Percentiles rank a stretch among this genome's conserved stretches.
These are phyloP conservation scores for Paramecium sonneborni DNA, from an alignment of 73 alveolate species.

Conservation along the genomic window DNA sequence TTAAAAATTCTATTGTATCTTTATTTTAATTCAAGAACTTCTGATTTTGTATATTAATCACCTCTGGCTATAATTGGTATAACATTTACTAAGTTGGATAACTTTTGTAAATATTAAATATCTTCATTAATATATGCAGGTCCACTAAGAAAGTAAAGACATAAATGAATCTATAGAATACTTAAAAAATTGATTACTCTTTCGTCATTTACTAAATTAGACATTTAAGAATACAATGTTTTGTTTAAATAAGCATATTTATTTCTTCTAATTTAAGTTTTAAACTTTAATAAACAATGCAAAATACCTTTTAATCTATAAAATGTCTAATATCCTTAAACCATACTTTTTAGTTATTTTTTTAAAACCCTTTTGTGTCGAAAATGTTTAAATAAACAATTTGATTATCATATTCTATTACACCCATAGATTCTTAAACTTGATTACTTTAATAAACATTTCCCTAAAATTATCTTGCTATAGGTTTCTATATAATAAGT, in stretches of 20 bases:
- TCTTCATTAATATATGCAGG: slow-evolving; percentile 27
- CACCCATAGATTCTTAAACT: background rate
- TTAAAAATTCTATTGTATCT: background rate
- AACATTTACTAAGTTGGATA: slow-evolving; percentile 47
- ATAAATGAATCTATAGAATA: slow-evolving; percentile 21
- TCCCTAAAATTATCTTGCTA: background rate
- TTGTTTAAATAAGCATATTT: background rate
- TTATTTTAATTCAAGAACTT: slow-evolving; percentile 43
- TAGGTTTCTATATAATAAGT: background rate
- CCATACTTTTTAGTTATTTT: background rate
- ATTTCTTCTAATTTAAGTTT: background rate
- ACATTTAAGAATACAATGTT: background rate
- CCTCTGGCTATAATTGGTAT: slow-evolving; percentile 67
- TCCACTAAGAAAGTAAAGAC: slow-evolving; percentile 60
- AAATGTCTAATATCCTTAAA: background rate
- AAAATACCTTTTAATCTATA: background rate
- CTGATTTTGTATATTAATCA: slow-evolving; percentile 48
- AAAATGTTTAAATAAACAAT: background rate
- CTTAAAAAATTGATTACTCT: background rate
- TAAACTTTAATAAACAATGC: background rate
- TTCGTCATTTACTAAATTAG: background rate
- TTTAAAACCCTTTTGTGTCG: slow-evolving; percentile 14
- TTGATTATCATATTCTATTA: background rate
- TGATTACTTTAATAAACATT: background rate
- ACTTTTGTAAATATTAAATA: background rate